Evolutionary conservation across 768 basidiomycete species (phyloP).

Genomic region (Suillus hirtellus): DNA sequence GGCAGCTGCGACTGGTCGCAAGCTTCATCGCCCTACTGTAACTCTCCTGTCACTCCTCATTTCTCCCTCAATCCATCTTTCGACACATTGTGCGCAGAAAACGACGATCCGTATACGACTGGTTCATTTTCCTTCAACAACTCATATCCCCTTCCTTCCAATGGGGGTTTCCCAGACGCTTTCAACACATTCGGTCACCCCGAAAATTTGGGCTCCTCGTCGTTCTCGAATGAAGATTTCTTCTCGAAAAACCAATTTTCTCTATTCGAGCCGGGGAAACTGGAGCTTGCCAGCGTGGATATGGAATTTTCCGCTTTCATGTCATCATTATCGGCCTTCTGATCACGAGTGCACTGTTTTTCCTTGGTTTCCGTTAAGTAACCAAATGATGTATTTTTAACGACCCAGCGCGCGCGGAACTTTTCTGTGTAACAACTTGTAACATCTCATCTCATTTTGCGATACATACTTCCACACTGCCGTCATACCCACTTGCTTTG

Average conservation of each 20-base stretch:
- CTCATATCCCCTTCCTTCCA: conserved; percentile 17
- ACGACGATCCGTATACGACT: conserved; percentile 21
- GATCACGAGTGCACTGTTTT: conserved; percentile 19
- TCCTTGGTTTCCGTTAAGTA: conserved; percentile 13
- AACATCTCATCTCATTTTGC: conserved; percentile 2
- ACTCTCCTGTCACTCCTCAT: conserved; percentile 45
- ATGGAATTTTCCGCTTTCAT: conserved; percentile 33
- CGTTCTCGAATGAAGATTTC: conserved; percentile 24
- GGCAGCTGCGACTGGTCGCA: conserved; percentile 40
- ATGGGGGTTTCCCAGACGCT: conserved; percentile 22
- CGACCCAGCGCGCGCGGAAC: conserved; percentile 13
- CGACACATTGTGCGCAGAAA: conserved; percentile 23
- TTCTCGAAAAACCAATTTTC: conserved; percentile 29
- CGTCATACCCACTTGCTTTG: conserved; percentile 3
- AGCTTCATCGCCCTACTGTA: conserved; percentile 43
- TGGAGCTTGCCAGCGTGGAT: conserved; percentile 21
- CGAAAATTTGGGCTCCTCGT: conserved; percentile 9
- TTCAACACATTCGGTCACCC: conserved; percentile 23
- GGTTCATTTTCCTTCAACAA: conserved; percentile 22
- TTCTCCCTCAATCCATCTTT: conserved; percentile 32
- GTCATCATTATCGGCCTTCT: conserved; percentile 31
- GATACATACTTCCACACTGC: conserved; percentile 5
- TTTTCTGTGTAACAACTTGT: conserved; percentile 14
- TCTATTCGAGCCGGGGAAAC: conserved; percentile 26
- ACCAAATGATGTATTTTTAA: conserved; percentile 31